These are phyloP conservation scores for Solanum pennellii DNA, from an alignment of 257 asterid species.

Conservation along the genomic window DNA sequence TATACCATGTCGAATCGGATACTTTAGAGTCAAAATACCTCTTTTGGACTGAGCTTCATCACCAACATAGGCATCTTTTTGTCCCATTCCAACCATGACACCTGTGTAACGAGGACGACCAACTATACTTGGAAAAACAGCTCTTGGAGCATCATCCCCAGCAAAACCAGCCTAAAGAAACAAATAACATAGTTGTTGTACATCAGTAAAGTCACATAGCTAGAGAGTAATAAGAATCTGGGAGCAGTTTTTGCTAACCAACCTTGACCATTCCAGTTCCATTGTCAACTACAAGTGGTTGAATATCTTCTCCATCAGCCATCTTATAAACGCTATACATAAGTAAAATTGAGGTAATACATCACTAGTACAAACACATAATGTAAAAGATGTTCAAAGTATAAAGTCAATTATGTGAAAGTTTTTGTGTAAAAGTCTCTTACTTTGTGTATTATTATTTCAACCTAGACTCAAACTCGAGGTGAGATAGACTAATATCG, in stretches of 20 bases:
- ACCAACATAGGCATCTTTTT: slow-evolving; percentile 9
- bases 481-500: neutral
- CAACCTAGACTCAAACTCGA: neutral
- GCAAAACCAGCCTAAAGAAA: slow-evolving; percentile 8
- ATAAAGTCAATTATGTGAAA: neutral
- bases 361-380: neutral
- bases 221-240: neutral
- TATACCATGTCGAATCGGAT: slow-evolving; percentile 3
- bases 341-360: neutral
- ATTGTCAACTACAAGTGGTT: slow-evolving; percentile 7
- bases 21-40: slow-evolving; percentile 5
- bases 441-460: neutral
- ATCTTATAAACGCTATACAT: neutral
- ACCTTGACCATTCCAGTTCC: slow-evolving; percentile 13
- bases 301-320: slow-evolving; percentile 5
- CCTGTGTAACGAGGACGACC: slow-evolving; percentile 8
- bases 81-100: slow-evolving; percentile 8
- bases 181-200: neutral
- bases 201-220: neutral
- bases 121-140: slow-evolving; percentile 7
- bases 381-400: neutral
- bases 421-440: neutral
- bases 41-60: slow-evolving; percentile 5
- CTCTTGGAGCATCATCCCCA: slow-evolving; percentile 10
- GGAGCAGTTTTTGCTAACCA: neutral